Evolutionary conservation across 805 yeast genomes (phyloP).

Genomic region (Zygosaccharomyces gambellarensis): DNA sequence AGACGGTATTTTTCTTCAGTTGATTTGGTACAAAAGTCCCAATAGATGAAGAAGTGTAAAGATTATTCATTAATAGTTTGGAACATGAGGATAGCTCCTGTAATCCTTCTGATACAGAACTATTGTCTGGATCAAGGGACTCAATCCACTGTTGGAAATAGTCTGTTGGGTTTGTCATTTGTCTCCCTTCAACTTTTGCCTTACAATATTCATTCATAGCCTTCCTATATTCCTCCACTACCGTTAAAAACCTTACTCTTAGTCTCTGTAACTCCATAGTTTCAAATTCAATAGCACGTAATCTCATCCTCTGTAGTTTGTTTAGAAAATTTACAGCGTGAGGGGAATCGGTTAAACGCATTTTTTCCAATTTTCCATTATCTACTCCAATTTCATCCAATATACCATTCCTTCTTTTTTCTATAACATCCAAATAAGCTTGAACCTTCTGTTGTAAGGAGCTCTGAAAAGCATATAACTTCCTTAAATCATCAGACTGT

Average conservation of each 20-base stretch:
- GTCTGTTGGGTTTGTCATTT: constrained; percentile 23
- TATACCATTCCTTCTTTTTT: constrained; percentile 24
- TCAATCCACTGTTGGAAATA: constrained; percentile 24
- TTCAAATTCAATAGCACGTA: constrained; percentile 34
- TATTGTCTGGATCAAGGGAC: constrained; percentile 22
- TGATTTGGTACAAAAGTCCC: not conserved
- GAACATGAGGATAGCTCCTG: constrained; percentile 22
- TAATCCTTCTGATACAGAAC: constrained; percentile 17
- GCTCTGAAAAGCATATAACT: constrained; percentile 23
- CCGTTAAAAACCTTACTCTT: constrained; percentile 21
- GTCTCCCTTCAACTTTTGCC: constrained; percentile 16
- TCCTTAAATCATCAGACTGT: constrained; percentile 16
- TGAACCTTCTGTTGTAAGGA: constrained; percentile 24
- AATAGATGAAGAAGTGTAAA: constrained; percentile 5
- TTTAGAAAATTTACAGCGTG: constrained; percentile 20
- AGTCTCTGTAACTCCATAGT: constrained; percentile 29
- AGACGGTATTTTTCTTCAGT: constrained; percentile 7
- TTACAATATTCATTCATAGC: constrained; percentile 23
- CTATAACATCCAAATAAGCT: constrained; percentile 24
- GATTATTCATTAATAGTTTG: constrained; percentile 11
- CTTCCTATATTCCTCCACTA: constrained; percentile 28
- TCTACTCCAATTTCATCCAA: constrained; percentile 25
- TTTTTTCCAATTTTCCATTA: constrained; percentile 18
- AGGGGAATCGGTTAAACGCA: constrained; percentile 17
- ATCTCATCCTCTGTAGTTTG: constrained; percentile 28